Evolutionary conservation across 768 basidiomycete genomes (phyloP), one percentile per base, ranked within the genome.

Genomic region (Porphyrellus cyaneotinctus): DNA sequence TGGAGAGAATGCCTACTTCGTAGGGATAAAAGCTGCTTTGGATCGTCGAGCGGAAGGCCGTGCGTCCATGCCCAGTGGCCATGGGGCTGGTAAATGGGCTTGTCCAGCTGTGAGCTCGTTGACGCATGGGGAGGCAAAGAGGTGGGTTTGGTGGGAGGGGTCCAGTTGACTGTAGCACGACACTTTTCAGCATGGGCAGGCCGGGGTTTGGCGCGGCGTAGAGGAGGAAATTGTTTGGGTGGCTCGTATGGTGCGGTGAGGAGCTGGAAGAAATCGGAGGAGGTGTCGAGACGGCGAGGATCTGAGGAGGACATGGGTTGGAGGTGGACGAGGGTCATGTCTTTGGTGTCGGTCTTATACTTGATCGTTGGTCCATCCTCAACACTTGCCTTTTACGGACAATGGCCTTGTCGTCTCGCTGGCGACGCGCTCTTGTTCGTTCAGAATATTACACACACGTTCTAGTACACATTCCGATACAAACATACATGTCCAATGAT

Each of bases 341-440:
- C 26, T n/a, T n/a, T n/a, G n/a, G 26, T 24, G 39, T 58, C 44
- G 50, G 30, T 43, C 53, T 67, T 66, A 59, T 64, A 58, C 61
- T 36, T 18, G 32, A 45, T 58, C 51, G 36, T 41, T 4, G 20
- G 46, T 47, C 48, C 65, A 65, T 67, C 66, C 43, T 70, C 59
- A 66, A 71, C 42, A 56, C 58, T 38, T 71, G 49, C 70, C 68
- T 70, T 71, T 69, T 64, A 24, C 2, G 60, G 68, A 71, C 68
- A 70, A 70, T 26, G 57, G 48, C 33, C 38, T 7, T 0, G 36
- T 14, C 18, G 53, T 60, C 49, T 51, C 56, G 48, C 37, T 61
- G 46, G 43, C 53, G 53, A 68, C 66, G 55, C 26, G 37, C 32
- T 12, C 56, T 70, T 61, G 58, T 61, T 51, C 20, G 10, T 32